A percentile compares a stretch with the other conserved stretches of the same genome.
phyloP scores from a whole-genome alignment of 495 filamentous ascomycete genomes.

The Pyrenula aspistea region DNA sequence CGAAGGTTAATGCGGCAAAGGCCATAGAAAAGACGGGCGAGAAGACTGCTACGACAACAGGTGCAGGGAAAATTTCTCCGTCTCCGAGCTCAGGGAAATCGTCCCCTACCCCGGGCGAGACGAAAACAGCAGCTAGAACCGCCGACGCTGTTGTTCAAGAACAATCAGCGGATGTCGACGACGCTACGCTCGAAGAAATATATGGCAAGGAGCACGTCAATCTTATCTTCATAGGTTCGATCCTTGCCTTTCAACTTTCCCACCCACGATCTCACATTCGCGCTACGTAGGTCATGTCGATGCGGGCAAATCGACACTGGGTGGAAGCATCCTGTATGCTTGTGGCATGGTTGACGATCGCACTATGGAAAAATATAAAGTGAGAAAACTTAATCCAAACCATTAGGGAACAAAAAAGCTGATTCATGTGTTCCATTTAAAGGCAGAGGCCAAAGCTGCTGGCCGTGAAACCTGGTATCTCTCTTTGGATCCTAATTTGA shows the following conservation, averaged over 20 bases:
- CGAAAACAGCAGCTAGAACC: slow-evolving; percentile 46
- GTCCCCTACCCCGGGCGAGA: slow-evolving; percentile 47
- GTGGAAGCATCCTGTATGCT: slow-evolving; percentile 79
- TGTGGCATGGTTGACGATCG: slow-evolving; percentile 99
- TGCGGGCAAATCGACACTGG: slow-evolving; percentile 91
- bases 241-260: too few species aligned
- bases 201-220: slow-evolving; percentile 99
- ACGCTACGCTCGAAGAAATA: slow-evolving; percentile 82
- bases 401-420: too few species aligned
- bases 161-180: slow-evolving; percentile 82
- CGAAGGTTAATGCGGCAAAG: slow-evolving; percentile 70
- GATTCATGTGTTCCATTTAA: too few species aligned
- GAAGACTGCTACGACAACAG: slow-evolving; percentile 36
- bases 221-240: slow-evolving; percentile 97
- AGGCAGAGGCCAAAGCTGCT: slow-evolving; percentile 85
- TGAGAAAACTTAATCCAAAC: too few species aligned
- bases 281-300: slow-evolving; percentile 97
- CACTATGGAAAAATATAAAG: slow-evolving; percentile 92
- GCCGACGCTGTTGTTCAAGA: slow-evolving; percentile 77
- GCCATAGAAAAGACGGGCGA: slow-evolving; percentile 64
- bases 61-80: slow-evolving; percentile 64
- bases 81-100: slow-evolving; percentile 67
- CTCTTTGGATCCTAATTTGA: slow-evolving; percentile 94
- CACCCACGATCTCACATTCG: too few species aligned
- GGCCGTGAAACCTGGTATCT: slow-evolving; percentile 98